A percentile compares a stretch with the other conserved stretches of the same genome.
phyloP scores from a whole-genome alignment of 495 filamentous ascomycete species.

The Monascus purpureus region DNA sequence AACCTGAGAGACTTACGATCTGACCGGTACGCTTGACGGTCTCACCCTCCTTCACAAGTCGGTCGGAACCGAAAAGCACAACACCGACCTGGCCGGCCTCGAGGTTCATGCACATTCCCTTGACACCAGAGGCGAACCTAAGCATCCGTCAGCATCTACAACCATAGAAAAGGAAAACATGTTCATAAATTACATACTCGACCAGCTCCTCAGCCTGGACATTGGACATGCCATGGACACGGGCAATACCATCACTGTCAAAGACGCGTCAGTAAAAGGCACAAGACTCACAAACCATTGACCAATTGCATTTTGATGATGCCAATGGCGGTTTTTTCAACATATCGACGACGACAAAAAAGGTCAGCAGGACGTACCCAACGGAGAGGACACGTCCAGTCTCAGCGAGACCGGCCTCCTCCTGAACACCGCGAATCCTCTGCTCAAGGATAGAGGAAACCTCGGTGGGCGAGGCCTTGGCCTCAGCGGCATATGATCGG shows the following conservation, averaged over 20 bases:
- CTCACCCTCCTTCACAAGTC: conserved; percentile 98
- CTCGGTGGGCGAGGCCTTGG: conserved; percentile 91
- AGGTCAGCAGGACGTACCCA: conserved; percentile 78
- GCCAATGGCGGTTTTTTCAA: conserved; percentile 4
- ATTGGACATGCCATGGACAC: conserved; percentile 99
- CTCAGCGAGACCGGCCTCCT: conserved; percentile 93
- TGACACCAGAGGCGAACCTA: conserved; percentile 98
- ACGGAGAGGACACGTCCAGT: conserved; percentile 97
- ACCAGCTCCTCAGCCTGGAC: conserved; percentile 99
- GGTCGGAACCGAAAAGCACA: conserved; percentile 98
- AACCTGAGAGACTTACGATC: conserved; percentile 56
- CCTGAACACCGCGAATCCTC: conserved; percentile 92
- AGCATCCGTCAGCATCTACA: conserved; percentile 24
- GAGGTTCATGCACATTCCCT: conserved; percentile 99
- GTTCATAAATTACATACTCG: conserved; percentile 57
- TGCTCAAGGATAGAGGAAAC: conserved; percentile 99
- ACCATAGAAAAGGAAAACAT: conserved; percentile 10
- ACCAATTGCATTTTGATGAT: too few relatives aligned
- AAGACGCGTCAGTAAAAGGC: conserved; percentile 1
- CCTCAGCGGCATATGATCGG: conserved; percentile 84
- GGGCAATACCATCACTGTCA: conserved; percentile 96
- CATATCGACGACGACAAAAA: conserved; percentile 14
- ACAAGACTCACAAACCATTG: too few relatives aligned
- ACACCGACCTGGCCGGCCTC: conserved; percentile 99
- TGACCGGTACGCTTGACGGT: conserved; percentile 98